A percentile compares a stretch with the other conserved stretches of the same genome.
Evolutionary conservation across 371 early-diverging fungal species (phyloP).

Genomic region (Gilbertella persicaria): DNA sequence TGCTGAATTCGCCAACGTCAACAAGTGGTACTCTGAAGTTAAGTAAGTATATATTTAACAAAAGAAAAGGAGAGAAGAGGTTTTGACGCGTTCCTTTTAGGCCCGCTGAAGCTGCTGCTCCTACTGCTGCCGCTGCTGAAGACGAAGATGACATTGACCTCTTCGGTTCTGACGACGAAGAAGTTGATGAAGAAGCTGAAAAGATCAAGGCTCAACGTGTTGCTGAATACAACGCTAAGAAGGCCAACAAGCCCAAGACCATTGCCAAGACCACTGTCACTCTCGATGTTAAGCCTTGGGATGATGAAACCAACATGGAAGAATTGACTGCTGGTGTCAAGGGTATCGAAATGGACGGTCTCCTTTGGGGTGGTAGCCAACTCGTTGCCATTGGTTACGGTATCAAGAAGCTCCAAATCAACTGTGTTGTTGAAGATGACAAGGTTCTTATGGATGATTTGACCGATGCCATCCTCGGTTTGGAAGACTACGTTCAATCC

Average conservation of each 20-base stretch:
- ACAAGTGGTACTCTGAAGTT: constrained; percentile 48
- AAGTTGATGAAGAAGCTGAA: constrained; percentile 92
- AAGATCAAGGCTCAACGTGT: constrained; percentile 85
- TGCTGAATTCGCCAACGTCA: constrained; percentile 40
- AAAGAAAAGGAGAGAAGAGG: no score
- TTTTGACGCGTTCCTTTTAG: constrained; percentile 11
- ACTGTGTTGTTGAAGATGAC: constrained; percentile 92
- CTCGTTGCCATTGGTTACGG: constrained; percentile 88
- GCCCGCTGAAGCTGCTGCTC: constrained; percentile 51
- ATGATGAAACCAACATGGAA: constrained; percentile 90
- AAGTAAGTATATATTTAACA: constrained; percentile 34
- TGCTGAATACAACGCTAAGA: constrained; percentile 91
- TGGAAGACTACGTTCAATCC: constrained; percentile 91
- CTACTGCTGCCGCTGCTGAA: constrained; percentile 66
- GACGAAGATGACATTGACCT: constrained; percentile 96
- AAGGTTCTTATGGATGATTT: constrained; percentile 79
- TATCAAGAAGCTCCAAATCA: constrained; percentile 87
- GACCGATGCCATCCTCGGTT: constrained; percentile 71
- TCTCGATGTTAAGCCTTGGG: constrained; percentile 97
- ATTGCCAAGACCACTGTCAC: constrained; percentile 92
- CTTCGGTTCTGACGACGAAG: constrained; percentile 92
- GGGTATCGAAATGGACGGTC: constrained; percentile 83
- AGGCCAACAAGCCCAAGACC: constrained; percentile 90
- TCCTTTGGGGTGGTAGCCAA: constrained; percentile 87
- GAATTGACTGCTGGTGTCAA: constrained; percentile 77